Percentiles rank a stretch among this genome's conserved stretches.
Conservation (phyloP, 2,329 filamentous ascomycete species). For the Penicillium sp. region DNA sequence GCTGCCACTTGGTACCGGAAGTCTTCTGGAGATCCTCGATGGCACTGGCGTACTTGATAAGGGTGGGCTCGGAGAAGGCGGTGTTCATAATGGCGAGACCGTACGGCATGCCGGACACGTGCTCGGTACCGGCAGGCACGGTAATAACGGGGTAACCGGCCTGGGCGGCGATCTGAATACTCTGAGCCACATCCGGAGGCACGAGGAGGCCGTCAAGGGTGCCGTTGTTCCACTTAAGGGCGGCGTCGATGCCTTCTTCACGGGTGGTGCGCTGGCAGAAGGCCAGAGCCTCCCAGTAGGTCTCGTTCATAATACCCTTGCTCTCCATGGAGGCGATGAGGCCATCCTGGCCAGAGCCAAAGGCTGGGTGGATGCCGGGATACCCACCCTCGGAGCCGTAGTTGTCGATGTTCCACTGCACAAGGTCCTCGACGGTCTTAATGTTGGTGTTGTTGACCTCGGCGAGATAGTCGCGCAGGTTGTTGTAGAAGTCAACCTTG, state of each 20-base stretch:
- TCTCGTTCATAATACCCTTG: constrained; percentile 61
- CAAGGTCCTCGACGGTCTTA: constrained; percentile 61
- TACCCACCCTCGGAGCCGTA: constrained; percentile 65
- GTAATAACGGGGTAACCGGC: constrained; percentile 73
- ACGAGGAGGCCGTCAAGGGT: constrained; percentile 64
- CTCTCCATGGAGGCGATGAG: constrained; percentile 63
- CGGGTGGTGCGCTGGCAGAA: constrained; percentile 60
- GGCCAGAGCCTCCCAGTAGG: constrained; percentile 64
- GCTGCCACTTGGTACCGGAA: constrained; percentile 45
- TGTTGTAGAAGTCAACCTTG: constrained; percentile 62
- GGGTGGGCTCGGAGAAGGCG: constrained; percentile 57
- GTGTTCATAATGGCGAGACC: constrained; percentile 61
- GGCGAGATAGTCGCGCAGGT: constrained; percentile 62
- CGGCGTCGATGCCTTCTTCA: constrained; percentile 68
- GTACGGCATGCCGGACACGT: constrained; percentile 58
- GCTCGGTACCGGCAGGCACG: constrained; percentile 60
- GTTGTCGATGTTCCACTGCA: constrained; percentile 62
- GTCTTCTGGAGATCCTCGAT: constrained; percentile 58
- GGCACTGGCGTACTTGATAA: constrained; percentile 62
- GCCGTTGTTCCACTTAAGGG: constrained; percentile 49
- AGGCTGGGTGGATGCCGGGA: constrained; percentile 61
- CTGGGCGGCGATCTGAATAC: constrained; percentile 68
- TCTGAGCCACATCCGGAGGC: constrained; percentile 66
- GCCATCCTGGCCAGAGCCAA: constrained; percentile 68
- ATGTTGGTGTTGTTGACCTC: constrained; percentile 62